Conservation (phyloP, 306 rosid species). For the Sphenostylis stenocarpa region DNA sequence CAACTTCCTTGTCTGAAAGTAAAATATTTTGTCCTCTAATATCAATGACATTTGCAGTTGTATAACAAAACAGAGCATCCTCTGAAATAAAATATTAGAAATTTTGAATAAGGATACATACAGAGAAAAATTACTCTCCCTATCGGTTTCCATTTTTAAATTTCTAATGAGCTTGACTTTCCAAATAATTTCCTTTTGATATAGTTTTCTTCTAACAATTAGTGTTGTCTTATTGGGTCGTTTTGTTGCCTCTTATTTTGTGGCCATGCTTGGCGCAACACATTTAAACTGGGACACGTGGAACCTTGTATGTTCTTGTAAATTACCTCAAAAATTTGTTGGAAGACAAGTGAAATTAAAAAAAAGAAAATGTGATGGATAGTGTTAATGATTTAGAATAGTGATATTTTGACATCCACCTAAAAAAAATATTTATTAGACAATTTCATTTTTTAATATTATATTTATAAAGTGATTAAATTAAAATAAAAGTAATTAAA, state of each 20-base stretch:
- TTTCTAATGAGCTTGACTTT: neutral
- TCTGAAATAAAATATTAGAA: neutral
- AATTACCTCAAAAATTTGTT: too few relatives aligned
- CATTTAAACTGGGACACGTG: neutral
- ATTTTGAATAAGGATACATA: neutral
- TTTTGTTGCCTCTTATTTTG: neutral
- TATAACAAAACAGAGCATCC: neutral
- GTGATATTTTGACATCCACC: too few relatives aligned
- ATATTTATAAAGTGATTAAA: too few relatives aligned
- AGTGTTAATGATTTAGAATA: too few relatives aligned
- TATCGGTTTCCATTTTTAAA: neutral
- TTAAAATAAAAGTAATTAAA: too few relatives aligned
- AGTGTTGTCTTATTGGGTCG: neutral
- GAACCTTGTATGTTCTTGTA: too few relatives aligned
- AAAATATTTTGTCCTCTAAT: neutral
- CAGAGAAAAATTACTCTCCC: neutral
- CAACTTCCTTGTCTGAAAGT: constrained; percentile 54
- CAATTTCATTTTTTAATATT: too few relatives aligned
- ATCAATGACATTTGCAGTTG: constrained; percentile 2
- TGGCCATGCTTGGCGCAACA: neutral
- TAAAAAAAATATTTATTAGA: too few relatives aligned
- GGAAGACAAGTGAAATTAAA: too few relatives aligned
- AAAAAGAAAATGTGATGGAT: too few relatives aligned
- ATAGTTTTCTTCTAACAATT: neutral
- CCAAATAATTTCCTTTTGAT: neutral